Evolutionary conservation across 164 flowering plant species (phyloP).

Genomic region (Vitis rupestris): DNA sequence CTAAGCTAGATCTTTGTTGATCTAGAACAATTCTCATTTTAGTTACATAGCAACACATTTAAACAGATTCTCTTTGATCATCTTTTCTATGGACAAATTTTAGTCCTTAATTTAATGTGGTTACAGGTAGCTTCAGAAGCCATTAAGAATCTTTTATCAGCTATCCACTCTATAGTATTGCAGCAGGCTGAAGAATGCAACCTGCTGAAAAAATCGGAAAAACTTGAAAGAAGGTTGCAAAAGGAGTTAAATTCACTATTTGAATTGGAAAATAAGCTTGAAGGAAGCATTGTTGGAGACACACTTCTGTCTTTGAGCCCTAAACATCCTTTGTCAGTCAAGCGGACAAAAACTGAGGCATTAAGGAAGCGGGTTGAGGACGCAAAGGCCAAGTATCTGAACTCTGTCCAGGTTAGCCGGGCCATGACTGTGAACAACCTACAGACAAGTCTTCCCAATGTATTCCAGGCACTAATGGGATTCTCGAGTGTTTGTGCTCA

Average conservation of each 20-base stretch:
- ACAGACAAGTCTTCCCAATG: conserved; percentile 63
- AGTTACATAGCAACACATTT: too few relatives aligned
- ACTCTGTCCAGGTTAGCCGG: conserved; percentile 41
- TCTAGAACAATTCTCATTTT: too few relatives aligned
- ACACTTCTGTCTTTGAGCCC: conserved; percentile 30
- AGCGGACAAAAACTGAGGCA: conserved; percentile 53
- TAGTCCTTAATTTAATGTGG: background rate
- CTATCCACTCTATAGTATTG: conserved; percentile 50
- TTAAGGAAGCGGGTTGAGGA: conserved; percentile 48
- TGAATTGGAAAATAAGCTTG: conserved; percentile 59
- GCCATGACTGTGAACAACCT: conserved; percentile 66
- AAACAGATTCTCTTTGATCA: too few relatives aligned
- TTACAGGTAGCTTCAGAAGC: conserved; percentile 74
- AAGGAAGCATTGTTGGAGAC: conserved; percentile 21
- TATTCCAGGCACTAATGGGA: conserved; percentile 61
- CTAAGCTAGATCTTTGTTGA: too few relatives aligned
- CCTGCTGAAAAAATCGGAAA: conserved; percentile 42
- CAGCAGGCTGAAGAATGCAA: conserved; percentile 65
- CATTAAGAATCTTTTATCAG: conserved; percentile 53
- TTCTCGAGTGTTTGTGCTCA: conserved; percentile 51
- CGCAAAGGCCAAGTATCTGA: conserved; percentile 58
- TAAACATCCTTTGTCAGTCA: conserved; percentile 51
- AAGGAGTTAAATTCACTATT: conserved; percentile 44
- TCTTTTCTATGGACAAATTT: too few relatives aligned
- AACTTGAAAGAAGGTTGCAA: conserved; percentile 56